Evolutionary conservation across 495 filamentous ascomycete genomes (phyloP).

Genomic region (Chaetomium tenue): DNA sequence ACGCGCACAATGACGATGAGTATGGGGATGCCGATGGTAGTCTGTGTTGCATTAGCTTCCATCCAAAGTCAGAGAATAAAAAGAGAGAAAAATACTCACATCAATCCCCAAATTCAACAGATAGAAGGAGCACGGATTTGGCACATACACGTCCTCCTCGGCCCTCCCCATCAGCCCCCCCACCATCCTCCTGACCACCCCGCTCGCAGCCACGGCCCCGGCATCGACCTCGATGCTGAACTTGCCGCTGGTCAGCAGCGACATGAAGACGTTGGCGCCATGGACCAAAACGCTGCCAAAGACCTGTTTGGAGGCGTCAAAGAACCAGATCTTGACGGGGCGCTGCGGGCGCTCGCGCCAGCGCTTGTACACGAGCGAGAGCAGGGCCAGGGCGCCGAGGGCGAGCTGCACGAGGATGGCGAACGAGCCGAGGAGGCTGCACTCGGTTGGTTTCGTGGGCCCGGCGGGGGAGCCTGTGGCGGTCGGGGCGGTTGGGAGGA

Average conservation of each 20-base stretch:
- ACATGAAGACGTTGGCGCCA: constrained; percentile 88
- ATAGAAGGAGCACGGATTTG: constrained; percentile 97
- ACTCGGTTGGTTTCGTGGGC: constrained; percentile 58
- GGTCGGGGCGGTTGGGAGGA: background rate
- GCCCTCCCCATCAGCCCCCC: constrained; percentile 33
- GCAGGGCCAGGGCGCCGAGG: constrained; percentile 77
- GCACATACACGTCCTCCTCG: constrained; percentile 52
- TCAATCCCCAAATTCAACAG: constrained; percentile 90
- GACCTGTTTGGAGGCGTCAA: constrained; percentile 97
- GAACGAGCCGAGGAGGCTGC: constrained; percentile 77
- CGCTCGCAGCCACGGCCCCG: background rate
- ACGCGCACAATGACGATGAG: constrained; percentile 81
- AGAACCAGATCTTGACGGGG: constrained; percentile 91
- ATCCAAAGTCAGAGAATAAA: too few species aligned
- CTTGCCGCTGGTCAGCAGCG: constrained; percentile 84
- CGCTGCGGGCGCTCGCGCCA: constrained; percentile 89
- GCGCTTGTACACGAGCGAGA: constrained; percentile 87
- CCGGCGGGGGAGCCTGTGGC: background rate
- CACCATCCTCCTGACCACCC: constrained; percentile 19
- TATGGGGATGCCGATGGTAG: constrained; percentile 91
- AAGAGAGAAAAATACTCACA: constrained; percentile 57
- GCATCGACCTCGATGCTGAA: constrained; percentile 51
- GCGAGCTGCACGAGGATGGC: constrained; percentile 86
- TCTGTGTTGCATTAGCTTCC: constrained; percentile 51
- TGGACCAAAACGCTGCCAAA: constrained; percentile 88